Evolutionary conservation across 2,329 filamentous ascomycete species (phyloP).

Genomic region (Didymella glomerata): DNA sequence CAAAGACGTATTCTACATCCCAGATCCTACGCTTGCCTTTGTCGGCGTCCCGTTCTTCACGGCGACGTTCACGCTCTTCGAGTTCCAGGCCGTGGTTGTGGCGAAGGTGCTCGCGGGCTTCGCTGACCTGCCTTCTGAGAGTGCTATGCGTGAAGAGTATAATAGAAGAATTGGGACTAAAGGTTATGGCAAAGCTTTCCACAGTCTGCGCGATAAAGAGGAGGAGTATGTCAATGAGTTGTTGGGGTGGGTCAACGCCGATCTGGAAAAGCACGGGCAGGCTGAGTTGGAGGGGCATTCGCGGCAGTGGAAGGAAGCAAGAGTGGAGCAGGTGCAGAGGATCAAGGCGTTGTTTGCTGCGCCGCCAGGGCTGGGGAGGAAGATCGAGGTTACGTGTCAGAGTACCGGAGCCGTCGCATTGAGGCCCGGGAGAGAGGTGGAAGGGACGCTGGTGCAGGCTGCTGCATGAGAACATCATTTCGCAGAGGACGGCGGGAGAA

Average conservation of each 20-base stretch:
- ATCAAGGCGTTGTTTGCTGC: conserved; percentile 43
- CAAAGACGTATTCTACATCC: conserved; percentile 76
- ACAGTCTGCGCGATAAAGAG: conserved; percentile 54
- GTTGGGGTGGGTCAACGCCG: conserved; percentile 51
- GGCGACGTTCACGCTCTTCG: conserved; percentile 73
- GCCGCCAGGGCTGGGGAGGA: background rate
- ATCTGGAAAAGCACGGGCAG: conserved; percentile 31
- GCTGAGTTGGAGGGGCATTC: conserved; percentile 47
- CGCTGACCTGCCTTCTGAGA: conserved; percentile 57
- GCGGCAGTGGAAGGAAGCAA: conserved; percentile 47
- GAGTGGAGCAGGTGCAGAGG: conserved; percentile 43
- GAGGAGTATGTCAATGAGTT: conserved; percentile 53
- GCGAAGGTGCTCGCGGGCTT: conserved; percentile 65
- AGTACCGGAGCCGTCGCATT: background rate
- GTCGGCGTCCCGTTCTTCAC: conserved; percentile 72
- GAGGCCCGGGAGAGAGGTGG: too few species aligned
- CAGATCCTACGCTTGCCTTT: conserved; percentile 69
- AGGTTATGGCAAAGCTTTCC: conserved; percentile 56
- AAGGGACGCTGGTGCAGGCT: background rate
- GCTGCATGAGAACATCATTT: background rate
- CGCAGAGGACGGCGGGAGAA: too few species aligned
- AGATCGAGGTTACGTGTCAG: conserved; percentile 5
- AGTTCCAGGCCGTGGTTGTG: conserved; percentile 72
- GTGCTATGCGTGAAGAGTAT: conserved; percentile 57
- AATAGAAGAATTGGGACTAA: conserved; percentile 46